Conservation (phyloP, 345 rosid genomes). For the Salix koriyanagi region DNA sequence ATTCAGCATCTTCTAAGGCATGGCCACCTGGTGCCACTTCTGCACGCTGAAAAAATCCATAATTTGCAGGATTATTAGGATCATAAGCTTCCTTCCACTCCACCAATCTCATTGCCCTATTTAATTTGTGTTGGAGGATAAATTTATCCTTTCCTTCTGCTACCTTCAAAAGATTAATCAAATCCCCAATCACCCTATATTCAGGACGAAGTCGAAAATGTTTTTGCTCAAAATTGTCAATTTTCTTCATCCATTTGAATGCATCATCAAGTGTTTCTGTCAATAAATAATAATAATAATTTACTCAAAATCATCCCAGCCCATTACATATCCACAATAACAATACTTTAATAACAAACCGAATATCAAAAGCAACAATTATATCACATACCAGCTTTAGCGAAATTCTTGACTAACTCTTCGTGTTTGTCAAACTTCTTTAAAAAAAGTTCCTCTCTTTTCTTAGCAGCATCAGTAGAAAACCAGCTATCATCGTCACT, state of each 20-base stretch:
- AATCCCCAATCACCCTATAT: conserved; percentile 84
- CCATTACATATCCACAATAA: background rate
- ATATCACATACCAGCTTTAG: conserved; percentile 41
- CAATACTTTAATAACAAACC: background rate
- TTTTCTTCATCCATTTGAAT: conserved; percentile 66
- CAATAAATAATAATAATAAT: background rate
- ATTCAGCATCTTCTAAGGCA: conserved; percentile 26
- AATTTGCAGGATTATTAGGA: conserved; percentile 78
- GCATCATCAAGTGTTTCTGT: conserved; percentile 76
- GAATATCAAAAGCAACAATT: background rate
- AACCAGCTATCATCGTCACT: conserved; percentile 51
- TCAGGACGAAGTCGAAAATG: conserved; percentile 73
- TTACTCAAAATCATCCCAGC: background rate
- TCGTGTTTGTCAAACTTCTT: conserved; percentile 58
- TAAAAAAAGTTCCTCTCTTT: conserved; percentile 34
- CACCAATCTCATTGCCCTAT: conserved; percentile 80
- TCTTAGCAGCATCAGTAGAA: conserved; percentile 35
- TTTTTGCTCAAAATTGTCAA: conserved; percentile 77
- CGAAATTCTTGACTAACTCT: conserved; percentile 58
- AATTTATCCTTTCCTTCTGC: conserved; percentile 90
- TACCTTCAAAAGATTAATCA: conserved; percentile 70
- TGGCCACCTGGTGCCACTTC: conserved; percentile 38
- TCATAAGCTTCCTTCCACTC: conserved; percentile 88
- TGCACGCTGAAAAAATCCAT: conserved; percentile 54
- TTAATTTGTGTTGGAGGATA: conserved; percentile 75